Conservation (phyloP, 106 monocot species). For the Phalaenopsis aphrodite region DNA sequence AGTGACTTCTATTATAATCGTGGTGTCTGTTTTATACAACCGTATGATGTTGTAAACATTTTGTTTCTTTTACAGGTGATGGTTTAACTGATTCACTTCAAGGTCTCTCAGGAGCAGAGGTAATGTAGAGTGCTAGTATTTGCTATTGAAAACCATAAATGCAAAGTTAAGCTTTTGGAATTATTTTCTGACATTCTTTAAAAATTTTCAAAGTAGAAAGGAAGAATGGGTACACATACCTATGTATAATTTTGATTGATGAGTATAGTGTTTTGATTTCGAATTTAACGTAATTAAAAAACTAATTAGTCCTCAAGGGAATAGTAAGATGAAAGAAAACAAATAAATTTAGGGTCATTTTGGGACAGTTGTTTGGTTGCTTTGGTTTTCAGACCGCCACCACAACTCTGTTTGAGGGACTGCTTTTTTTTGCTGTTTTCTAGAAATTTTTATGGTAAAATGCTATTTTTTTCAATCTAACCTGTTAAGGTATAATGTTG, state of each 20-base stretch:
- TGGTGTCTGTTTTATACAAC: neutral
- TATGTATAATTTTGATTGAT: no score
- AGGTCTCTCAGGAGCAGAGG: conserved; percentile 74
- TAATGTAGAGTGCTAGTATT: conserved; percentile 14
- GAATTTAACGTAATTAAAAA: neutral
- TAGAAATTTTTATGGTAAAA: no score
- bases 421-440: no score
- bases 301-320: neutral
- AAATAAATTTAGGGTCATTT: neutral
- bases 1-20: neutral
- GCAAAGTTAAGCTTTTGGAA: neutral
- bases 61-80: conserved; percentile 50
- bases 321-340: neutral
- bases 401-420: no score
- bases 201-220: neutral
- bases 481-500: no score
- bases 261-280: no score
- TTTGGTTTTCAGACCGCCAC: no score
- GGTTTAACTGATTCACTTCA: conserved; percentile 79
- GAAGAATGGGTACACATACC: neutral
- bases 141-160: neutral
- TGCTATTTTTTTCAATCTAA: no score
- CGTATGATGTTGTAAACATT: conserved; percentile 5
- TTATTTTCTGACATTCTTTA: conserved; percentile 3
- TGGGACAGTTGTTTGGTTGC: no score